Evolutionary conservation across 257 asterid genomes (phyloP).

Genomic region (Primulina tabacum): DNA sequence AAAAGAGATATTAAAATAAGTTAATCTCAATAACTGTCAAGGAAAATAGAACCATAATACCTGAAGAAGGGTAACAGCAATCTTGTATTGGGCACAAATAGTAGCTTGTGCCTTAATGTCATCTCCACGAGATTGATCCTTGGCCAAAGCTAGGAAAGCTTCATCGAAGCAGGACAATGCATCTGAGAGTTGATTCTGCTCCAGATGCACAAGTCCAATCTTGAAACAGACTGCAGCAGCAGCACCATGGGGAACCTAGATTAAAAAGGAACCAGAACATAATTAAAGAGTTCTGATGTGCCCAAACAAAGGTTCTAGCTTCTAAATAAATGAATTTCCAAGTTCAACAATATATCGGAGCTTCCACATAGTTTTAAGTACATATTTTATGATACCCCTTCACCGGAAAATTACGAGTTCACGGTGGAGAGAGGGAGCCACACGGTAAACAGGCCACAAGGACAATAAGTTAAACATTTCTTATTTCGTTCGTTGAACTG

Average conservation of each 20-base stretch:
- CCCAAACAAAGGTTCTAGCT: not conserved
- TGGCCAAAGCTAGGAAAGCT: conserved; percentile 94
- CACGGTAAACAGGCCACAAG: not conserved
- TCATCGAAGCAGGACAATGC: conserved; percentile 98
- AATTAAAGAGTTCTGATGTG: not conserved
- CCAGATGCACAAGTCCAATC: conserved; percentile 96
- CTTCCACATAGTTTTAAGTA: conserved; percentile 2
- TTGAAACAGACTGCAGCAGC: conserved; percentile 91
- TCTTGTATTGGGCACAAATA: conserved; percentile 97
- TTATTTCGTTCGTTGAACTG: no score
- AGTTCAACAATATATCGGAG: not conserved
- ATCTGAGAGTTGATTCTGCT: conserved; percentile 98
- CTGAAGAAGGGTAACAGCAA: conserved; percentile 97
- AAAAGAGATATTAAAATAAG: not conserved
- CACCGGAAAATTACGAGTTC: not conserved
- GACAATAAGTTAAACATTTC: not conserved
- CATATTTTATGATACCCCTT: not conserved
- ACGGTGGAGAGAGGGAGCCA: not conserved
- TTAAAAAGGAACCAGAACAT: conserved; percentile 23
- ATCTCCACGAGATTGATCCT: conserved; percentile 99
- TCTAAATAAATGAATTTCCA: conserved; percentile 17
- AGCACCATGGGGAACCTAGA: conserved; percentile 98
- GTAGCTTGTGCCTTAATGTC: conserved; percentile 99
- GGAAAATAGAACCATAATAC: conserved; percentile 35
- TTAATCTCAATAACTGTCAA: conserved; percentile 14